Percentiles rank a stretch among this genome's conserved stretches.
phyloP scores from a whole-genome alignment of 257 asterid genomes.

The Solanum paucissectum region DNA sequence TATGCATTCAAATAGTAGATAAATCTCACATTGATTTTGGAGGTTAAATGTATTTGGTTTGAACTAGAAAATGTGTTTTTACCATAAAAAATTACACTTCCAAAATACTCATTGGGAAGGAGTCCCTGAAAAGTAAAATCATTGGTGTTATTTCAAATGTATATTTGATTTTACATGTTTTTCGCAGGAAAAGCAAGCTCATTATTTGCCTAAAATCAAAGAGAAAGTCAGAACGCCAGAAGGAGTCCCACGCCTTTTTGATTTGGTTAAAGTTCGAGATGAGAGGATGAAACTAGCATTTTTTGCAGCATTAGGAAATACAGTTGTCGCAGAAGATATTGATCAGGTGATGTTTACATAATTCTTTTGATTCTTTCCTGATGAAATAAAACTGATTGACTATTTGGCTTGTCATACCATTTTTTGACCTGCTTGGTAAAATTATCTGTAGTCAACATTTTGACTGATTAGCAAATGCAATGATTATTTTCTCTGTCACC shows the following conservation, averaged over 20 bases:
- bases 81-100: neutral
- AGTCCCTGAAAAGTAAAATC: neutral
- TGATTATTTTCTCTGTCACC: neutral
- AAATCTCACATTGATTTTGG: neutral
- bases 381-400: neutral
- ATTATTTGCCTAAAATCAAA: conserved; percentile 44
- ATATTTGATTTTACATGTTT: neutral
- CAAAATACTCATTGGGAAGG: neutral
- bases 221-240: conserved; percentile 64
- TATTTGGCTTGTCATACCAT: neutral
- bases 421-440: neutral
- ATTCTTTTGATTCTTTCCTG: neutral
- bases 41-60: neutral
- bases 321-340: conserved; percentile 67
- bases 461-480: neutral
- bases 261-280: conserved; percentile 78
- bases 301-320: conserved; percentile 70
- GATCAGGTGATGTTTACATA: conserved; percentile 51
- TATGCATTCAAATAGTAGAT: neutral
- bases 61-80: neutral
- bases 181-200: conserved; percentile 74
- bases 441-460: neutral
- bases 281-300: conserved; percentile 90
- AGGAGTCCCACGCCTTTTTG: conserved; percentile 83
- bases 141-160: neutral